These are phyloP conservation scores for Boletellus sp. DNA, from an alignment of 768 basidiomycete species.

Conservation along the genomic window DNA sequence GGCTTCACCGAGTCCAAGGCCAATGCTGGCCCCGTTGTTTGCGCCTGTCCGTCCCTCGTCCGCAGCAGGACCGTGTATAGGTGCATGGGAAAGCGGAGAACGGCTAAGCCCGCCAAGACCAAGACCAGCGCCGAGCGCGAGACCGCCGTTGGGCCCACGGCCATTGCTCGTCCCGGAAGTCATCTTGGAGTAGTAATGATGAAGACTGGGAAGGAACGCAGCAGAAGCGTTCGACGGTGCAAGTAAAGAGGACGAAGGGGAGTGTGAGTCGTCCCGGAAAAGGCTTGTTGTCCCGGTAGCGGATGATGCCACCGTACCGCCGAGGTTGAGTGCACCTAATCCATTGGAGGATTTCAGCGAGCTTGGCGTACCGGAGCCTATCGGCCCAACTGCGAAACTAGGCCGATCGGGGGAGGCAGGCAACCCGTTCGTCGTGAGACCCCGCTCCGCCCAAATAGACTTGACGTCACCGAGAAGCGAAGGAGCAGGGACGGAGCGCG, in stretches of 20 bases:
- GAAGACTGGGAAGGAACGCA: constrained; percentile 73
- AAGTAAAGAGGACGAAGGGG: constrained; percentile 35
- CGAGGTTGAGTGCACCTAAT: constrained; percentile 26
- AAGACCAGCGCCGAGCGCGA: constrained; percentile 20
- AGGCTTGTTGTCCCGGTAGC: constrained; percentile 16
- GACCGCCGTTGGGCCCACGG: constrained; percentile 24
- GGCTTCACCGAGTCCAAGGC: constrained; percentile 28
- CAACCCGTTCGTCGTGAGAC: constrained; percentile 27
- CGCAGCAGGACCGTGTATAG: constrained; percentile 23
- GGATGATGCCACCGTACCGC: constrained; percentile 5
- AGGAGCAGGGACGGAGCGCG: constrained; percentile 77
- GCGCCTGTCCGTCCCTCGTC: constrained; percentile 23
- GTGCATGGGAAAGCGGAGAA: constrained; percentile 28
- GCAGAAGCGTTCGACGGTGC: constrained; percentile 77
- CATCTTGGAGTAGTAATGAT: constrained; percentile 59
- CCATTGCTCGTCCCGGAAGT: constrained; percentile 32
- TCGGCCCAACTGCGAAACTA: constrained; percentile 19
- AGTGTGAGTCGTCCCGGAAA: constrained; percentile 35
- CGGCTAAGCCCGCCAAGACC: constrained; percentile 27
- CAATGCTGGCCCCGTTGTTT: constrained; percentile 12
- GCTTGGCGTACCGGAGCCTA: constrained; percentile 44
- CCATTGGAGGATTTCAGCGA: constrained; percentile 48
- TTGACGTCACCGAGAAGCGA: constrained; percentile 71
- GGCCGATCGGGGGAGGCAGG: constrained; percentile 38
- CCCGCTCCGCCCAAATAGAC: constrained; percentile 75